phyloP scores from a whole-genome alignment of 78 protist genomes.

The Speleostelium caveatum region DNA sequence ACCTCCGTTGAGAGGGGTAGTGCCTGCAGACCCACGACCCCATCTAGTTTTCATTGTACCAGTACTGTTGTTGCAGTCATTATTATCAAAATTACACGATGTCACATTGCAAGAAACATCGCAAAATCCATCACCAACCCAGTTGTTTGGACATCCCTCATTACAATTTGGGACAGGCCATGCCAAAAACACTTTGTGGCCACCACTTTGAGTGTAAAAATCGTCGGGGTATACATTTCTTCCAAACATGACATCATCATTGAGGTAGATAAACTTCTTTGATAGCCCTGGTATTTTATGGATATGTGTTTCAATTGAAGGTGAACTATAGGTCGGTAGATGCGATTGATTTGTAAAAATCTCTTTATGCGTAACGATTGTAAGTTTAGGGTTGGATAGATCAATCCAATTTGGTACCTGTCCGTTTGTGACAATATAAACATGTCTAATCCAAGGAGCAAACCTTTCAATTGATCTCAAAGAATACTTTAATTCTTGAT shows the following conservation, averaged over 20 bases:
- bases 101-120: slow-evolving; percentile 93
- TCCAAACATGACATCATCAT: slow-evolving; percentile 97
- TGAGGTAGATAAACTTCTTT: slow-evolving; percentile 93
- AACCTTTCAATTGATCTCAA: slow-evolving; percentile 91
- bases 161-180: slow-evolving; percentile 97
- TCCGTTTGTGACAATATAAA: slow-evolving; percentile 96
- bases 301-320: slow-evolving; percentile 96
- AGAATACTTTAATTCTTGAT: slow-evolving; percentile 95
- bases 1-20: not conserved
- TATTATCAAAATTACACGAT: slow-evolving; percentile 91
- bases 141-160: slow-evolving; percentile 91
- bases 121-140: slow-evolving; percentile 97
- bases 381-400: slow-evolving; percentile 84
- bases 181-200: slow-evolving; percentile 85
- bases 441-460: slow-evolving; percentile 96
- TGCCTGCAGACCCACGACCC: not conserved
- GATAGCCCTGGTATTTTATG: slow-evolving; percentile 96
- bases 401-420: slow-evolving; percentile 98
- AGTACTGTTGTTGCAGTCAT: slow-evolving; percentile 88
- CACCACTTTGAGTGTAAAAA: slow-evolving; percentile 84
- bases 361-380: slow-evolving; percentile 89
- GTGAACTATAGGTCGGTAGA: slow-evolving; percentile 97
- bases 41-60: slow-evolving; percentile 58
- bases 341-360: slow-evolving; percentile 83
- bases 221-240: slow-evolving; percentile 92